Evolutionary conservation across 768 basidiomycete species (phyloP).

Genomic region (Suillus hirtellus): DNA sequence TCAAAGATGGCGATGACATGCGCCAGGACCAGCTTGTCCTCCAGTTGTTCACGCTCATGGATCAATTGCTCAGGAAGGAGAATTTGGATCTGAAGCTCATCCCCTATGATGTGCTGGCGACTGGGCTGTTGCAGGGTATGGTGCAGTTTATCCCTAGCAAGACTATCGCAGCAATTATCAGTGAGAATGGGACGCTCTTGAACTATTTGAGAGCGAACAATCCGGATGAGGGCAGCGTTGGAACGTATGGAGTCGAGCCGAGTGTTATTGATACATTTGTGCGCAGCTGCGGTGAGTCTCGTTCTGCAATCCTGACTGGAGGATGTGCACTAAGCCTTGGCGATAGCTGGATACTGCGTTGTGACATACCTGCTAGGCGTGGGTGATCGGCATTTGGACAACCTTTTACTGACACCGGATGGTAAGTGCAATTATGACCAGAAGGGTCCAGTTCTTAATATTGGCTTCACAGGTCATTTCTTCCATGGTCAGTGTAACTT

Average conservation of each 20-base stretch:
- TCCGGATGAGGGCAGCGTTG: conserved; percentile 93
- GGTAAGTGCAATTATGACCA: conserved; percentile 44
- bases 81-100: conserved; percentile 91
- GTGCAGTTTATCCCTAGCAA: conserved; percentile 94
- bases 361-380: conserved; percentile 96
- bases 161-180: conserved; percentile 92
- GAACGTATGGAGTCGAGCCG: conserved; percentile 93
- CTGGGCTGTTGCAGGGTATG: conserved; percentile 92
- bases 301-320: background rate
- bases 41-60: conserved; percentile 99
- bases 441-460: conserved; percentile 6
- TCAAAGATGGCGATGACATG: conserved; percentile 99
- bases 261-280: conserved; percentile 95
- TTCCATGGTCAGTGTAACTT: conserved; percentile 77
- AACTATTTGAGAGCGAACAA: conserved; percentile 85
- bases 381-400: conserved; percentile 96
- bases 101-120: conserved; percentile 92
- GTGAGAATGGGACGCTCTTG: conserved; percentile 84
- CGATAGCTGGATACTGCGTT: conserved; percentile 94
- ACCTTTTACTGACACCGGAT: conserved; percentile 88
- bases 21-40: conserved; percentile 98
- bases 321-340: conserved; percentile 14
- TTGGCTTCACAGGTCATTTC: conserved; percentile 67
- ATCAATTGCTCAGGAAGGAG: conserved; percentile 88
- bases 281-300: conserved; percentile 83